Conservation (phyloP, 1,284 basidiomycete genomes). For the Stereum hirsutum region DNA sequence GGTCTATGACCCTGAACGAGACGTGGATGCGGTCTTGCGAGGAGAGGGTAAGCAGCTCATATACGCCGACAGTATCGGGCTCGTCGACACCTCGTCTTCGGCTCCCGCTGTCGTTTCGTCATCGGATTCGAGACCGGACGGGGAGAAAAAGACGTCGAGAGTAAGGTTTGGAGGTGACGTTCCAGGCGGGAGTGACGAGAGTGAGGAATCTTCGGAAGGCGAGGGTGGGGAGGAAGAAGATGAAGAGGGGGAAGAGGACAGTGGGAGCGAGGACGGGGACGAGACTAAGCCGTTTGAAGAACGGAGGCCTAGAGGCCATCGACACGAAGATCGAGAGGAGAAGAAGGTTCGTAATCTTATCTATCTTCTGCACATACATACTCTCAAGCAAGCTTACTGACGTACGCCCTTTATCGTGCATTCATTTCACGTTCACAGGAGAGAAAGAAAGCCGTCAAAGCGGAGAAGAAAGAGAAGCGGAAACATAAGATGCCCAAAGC, state of each 20-base stretch:
- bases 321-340: slow-evolving; percentile 84
- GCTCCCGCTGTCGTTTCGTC: not conserved
- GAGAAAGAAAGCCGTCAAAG: slow-evolving; percentile 83
- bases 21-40: slow-evolving; percentile 63
- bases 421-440: slow-evolving; percentile 40
- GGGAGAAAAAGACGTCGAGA: slow-evolving; percentile 3
- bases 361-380: slow-evolving; percentile 6
- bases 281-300: slow-evolving; percentile 32
- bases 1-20: slow-evolving; percentile 88
- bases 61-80: slow-evolving; percentile 77
- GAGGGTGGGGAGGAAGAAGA: slow-evolving; percentile 14
- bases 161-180: not conserved
- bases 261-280: slow-evolving; percentile 13
- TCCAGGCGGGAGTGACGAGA: slow-evolving; percentile 1
- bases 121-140: not conserved
- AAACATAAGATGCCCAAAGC: slow-evolving; percentile 91
- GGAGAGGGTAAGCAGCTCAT: slow-evolving; percentile 73
- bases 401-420: not conserved
- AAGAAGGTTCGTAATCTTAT: slow-evolving; percentile 61
- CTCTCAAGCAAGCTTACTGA: slow-evolving; percentile 4
- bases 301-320: slow-evolving; percentile 69
- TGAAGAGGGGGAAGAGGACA: slow-evolving; percentile 19
- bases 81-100: slow-evolving; percentile 36
- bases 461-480: slow-evolving; percentile 79
- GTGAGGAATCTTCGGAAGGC: slow-evolving; percentile 8